These are phyloP conservation scores for Linanthus parryae DNA, from an alignment of 148 eudicot species.

Conservation along the genomic window DNA sequence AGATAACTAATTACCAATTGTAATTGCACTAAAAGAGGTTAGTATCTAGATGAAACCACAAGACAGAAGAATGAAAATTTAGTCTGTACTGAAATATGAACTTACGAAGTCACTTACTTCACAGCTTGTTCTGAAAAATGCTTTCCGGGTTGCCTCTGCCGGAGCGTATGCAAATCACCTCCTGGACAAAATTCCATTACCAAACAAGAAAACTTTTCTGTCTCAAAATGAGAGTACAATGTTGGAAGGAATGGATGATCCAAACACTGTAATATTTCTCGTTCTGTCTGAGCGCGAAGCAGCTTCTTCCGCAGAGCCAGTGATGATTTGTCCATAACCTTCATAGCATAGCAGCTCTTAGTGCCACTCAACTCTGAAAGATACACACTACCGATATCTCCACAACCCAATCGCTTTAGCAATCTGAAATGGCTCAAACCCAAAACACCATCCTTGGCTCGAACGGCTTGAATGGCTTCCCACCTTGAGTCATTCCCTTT, in stretches of 20 bases:
- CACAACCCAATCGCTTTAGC: slow-evolving; percentile 85
- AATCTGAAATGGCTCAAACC: slow-evolving; percentile 80
- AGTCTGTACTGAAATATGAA: no score
- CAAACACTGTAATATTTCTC: slow-evolving; percentile 78
- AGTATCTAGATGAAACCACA: no score
- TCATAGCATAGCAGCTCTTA: slow-evolving; percentile 87
- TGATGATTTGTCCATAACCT: slow-evolving; percentile 85
- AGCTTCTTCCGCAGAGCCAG: slow-evolving; percentile 85
- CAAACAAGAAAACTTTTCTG: slow-evolving; percentile 88
- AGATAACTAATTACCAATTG: no score
- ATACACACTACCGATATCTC: slow-evolving; percentile 93
- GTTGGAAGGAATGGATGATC: slow-evolving; percentile 95
- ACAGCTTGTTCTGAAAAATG: slow-evolving; percentile 86
- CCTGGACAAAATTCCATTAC: slow-evolving; percentile 98
- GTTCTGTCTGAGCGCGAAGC: slow-evolving; percentile 82
- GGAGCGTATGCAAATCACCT: slow-evolving; percentile 83
- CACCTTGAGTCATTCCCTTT: slow-evolving; percentile 77
- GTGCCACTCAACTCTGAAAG: slow-evolving; percentile 88
- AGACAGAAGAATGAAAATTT: no score
- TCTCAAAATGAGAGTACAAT: slow-evolving; percentile 76
- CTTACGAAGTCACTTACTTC: slow-evolving; percentile 84
- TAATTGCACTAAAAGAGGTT: no score
- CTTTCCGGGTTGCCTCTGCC: slow-evolving; percentile 90
- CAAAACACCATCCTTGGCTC: slow-evolving; percentile 63
- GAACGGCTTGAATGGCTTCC: slow-evolving; percentile 91